Conservation (phyloP, 2,329 filamentous ascomycete genomes). For the Dissoconium aciculare region DNA sequence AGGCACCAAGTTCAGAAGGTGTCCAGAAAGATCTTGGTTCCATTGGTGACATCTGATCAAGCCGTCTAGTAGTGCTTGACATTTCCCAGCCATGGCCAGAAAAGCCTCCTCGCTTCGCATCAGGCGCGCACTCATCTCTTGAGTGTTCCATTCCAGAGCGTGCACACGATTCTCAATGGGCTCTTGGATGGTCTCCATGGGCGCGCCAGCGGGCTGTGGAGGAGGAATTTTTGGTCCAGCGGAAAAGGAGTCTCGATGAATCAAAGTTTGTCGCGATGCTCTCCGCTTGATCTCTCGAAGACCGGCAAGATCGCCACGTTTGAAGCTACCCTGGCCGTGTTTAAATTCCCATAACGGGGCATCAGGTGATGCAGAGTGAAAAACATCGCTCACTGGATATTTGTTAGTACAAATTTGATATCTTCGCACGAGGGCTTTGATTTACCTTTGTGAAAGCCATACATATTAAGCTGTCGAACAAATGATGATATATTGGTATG, state of each 20-base stretch:
- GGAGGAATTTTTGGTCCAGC: constrained; percentile 51
- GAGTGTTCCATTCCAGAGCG: constrained; percentile 65
- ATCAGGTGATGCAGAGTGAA: constrained; percentile 86
- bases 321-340: constrained; percentile 94
- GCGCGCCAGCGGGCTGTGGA: constrained; percentile 60
- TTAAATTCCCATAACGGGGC: constrained; percentile 98
- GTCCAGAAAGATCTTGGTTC: constrained; percentile 70
- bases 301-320: constrained; percentile 79
- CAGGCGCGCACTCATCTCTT: constrained; percentile 62
- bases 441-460: constrained; percentile 95
- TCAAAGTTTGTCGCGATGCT: constrained; percentile 81
- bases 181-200: constrained; percentile 52
- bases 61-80: constrained; percentile 68
- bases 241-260: constrained; percentile 79
- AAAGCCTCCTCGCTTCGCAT: constrained; percentile 72
- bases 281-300: constrained; percentile 90
- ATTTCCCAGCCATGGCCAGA: constrained; percentile 63
- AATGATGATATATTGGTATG: constrained; percentile 99
- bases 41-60: constrained; percentile 62
- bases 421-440: too few species aligned
- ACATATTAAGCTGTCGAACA: constrained; percentile 97
- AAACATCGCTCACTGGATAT: constrained; percentile 78
- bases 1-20: constrained; percentile 58
- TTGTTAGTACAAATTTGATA: background rate
- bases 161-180: constrained; percentile 59